Conservation (phyloP, 2,329 filamentous ascomycete species). For the Daldinia sp. region DNA sequence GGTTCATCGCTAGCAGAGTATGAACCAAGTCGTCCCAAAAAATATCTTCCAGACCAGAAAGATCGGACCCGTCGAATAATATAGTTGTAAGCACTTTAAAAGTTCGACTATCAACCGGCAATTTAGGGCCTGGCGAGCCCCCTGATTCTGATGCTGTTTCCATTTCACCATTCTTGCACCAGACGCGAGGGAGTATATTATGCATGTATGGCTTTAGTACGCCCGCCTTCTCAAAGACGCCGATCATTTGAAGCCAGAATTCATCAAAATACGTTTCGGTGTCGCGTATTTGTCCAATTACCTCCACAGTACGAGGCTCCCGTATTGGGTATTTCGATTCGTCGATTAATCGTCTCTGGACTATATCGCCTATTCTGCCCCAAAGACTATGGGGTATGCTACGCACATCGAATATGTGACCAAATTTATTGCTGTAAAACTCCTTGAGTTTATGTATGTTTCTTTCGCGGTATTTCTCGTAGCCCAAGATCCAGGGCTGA, state of each 20-base stretch:
- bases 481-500: slow-evolving; percentile 8
- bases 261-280: slow-evolving; percentile 2
- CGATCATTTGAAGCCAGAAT: slow-evolving; percentile 5
- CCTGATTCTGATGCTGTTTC: too few relatives aligned
- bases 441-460: neutral
- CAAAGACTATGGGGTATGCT: neutral
- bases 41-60: neutral
- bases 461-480: neutral
- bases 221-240: neutral
- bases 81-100: slow-evolving; percentile 13
- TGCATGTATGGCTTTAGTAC: neutral
- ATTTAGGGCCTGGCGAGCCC: too few relatives aligned
- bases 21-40: slow-evolving; percentile 25
- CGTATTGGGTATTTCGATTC: neutral
- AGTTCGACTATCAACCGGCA: slow-evolving; percentile 15
- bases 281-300: neutral
- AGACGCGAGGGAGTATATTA: neutral
- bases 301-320: neutral
- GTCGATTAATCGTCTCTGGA: neutral
- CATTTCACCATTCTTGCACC: too few relatives aligned
- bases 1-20: slow-evolving; percentile 5
- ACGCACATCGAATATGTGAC: neutral
- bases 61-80: slow-evolving; percentile 3
- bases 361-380: neutral
- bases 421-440: neutral